Percentiles rank a stretch among this genome's conserved stretches.
These are phyloP conservation scores for Entamoeba dispar DNA, from an alignment of 208 protist genomes.

Conservation along the genomic window DNA sequence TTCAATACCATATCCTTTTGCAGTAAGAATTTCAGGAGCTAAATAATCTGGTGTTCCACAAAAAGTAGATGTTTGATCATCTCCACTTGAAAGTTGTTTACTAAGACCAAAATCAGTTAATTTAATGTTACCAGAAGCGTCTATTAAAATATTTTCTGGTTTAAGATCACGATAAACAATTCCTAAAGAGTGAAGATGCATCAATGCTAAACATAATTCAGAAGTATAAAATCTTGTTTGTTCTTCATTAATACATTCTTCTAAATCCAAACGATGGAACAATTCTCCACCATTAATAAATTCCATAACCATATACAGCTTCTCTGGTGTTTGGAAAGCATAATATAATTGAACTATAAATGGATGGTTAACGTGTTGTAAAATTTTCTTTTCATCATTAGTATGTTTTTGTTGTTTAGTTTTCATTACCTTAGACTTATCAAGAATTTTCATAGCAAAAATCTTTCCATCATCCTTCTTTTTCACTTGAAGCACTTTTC, in stretches of 20 bases:
- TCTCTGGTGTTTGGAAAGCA: slow-evolving; percentile 42
- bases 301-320: slow-evolving; percentile 40
- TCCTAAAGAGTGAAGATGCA: slow-evolving; percentile 30
- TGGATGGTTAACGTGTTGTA: slow-evolving; percentile 31
- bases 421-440: slow-evolving; percentile 32
- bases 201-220: slow-evolving; percentile 35
- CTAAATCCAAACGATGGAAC: slow-evolving; percentile 35
- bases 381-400: slow-evolving; percentile 23
- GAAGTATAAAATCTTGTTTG: slow-evolving; percentile 28
- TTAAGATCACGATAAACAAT: slow-evolving; percentile 41
- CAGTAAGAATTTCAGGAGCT: slow-evolving; percentile 68
- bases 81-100: not conserved
- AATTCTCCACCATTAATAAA: slow-evolving; percentile 46
- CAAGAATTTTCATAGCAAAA: slow-evolving; percentile 47
- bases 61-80: not conserved
- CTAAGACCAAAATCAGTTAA: not conserved
- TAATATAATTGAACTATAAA: slow-evolving; percentile 43
- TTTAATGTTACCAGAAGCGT: slow-evolving; percentile 38
- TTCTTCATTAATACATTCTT: not conserved
- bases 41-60: not conserved
- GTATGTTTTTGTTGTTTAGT: slow-evolving; percentile 31
- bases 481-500: slow-evolving; percentile 37
- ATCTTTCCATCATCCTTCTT: slow-evolving; percentile 33
- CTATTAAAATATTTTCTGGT: slow-evolving; percentile 36
- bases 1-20: slow-evolving; percentile 63